Base-by-base conservation (phyloP, 2,329 filamentous ascomycete species). In the Microdochium paspali region DNA sequence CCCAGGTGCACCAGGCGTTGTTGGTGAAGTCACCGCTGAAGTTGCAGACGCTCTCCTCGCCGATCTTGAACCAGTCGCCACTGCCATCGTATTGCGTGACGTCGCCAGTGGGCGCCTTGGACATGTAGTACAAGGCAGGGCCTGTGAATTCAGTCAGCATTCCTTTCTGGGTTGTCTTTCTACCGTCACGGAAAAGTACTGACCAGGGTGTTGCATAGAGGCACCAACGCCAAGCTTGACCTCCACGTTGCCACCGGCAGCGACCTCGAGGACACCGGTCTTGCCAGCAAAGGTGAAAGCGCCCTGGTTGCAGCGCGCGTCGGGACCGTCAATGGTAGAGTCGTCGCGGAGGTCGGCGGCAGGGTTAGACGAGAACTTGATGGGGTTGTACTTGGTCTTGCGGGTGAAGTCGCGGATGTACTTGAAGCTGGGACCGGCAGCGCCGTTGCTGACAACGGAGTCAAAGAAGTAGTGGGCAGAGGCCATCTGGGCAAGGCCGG, bases 381-480 rank as follows among this genome's bases (percentile, higher is more conserved):
- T 59, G 15, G 52, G 58, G 44, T 60, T 58, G 52, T 54, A 57
- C 44, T 50, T 51, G 44, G 53, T 57, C 23, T 50, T 45, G 18
- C 56, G 52, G n/a, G 55, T 57, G 49, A 54, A 56, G 31, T 54
- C 49, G 42, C 58, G 58, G 35, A 61, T 53, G 53, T 56, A 61
- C 4, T 12, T n/a, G 15, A 20, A 40, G 35, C 51, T 55, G 44
- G 48, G 48, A 31, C 48, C 51, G 18, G 53, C 53, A 35, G 46
- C 46, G 20, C 58, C 58, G 47, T 59, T 55, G 49, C 51, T 45
- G 46, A 60, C 48, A 32, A 50, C 49, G 44, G 50, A 48, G 26
- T 60, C 58, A 47, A 62, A 60, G 53, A 60, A 56, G 52, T 61
- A 62, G 47, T 62, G 59, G 21, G 57, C 59, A 4, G 53, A 56